These are phyloP conservation scores for Histomonas meleagridis DNA, from an alignment of 208 protist genomes.

Conservation along the genomic window DNA sequence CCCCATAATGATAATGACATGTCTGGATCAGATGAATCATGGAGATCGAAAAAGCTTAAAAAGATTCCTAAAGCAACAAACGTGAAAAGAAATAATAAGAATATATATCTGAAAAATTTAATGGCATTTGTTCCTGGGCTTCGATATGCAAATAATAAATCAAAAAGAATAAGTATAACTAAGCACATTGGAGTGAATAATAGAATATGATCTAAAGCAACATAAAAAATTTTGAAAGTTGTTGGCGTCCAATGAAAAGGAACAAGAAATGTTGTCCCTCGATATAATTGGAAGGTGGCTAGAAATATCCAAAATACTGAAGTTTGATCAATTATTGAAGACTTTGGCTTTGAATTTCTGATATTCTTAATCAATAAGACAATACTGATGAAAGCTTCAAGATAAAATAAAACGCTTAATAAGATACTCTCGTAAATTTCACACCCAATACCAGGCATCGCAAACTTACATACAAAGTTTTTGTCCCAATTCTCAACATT, in stretches of 20 bases:
- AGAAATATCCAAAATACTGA: background rate
- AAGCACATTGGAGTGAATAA: constrained; percentile 29
- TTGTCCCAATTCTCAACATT: too few species aligned
- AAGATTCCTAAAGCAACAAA: background rate
- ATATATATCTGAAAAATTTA: background rate
- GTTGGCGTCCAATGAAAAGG: background rate
- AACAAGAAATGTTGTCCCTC: background rate
- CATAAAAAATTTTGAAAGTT: background rate
- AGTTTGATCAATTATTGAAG: background rate
- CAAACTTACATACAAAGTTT: background rate
- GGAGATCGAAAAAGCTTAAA: background rate
- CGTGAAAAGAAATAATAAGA: background rate
- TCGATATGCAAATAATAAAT: background rate
- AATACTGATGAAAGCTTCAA: background rate
- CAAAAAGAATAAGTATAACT: background rate
- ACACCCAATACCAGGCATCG: background rate
- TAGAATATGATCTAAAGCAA: background rate
- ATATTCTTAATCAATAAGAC: background rate
- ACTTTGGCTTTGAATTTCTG: background rate
- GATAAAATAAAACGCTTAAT: background rate
- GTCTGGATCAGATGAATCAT: background rate
- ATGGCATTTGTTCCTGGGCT: constrained; percentile 31
- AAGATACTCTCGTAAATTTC: background rate
- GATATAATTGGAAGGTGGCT: background rate
- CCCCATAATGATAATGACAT: background rate